Percentiles rank a stretch among this genome's conserved stretches.
These are phyloP conservation scores for Corynascus novoguineensis DNA, from an alignment of 495 filamentous ascomycete species.

Conservation along the genomic window DNA sequence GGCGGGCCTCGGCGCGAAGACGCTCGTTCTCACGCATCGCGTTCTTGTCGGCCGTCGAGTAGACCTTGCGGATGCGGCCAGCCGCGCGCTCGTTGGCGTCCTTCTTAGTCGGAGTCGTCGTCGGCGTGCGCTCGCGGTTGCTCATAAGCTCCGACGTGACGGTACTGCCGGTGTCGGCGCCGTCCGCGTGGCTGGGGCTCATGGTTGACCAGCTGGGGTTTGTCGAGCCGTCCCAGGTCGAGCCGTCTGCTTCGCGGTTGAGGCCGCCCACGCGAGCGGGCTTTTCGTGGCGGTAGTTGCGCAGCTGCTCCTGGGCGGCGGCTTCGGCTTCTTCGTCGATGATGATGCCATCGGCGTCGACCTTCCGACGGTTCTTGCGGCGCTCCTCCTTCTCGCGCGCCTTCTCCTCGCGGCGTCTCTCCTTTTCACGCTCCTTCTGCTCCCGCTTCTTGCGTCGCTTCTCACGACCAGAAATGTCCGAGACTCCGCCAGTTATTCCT, in stretches of 20 bases:
- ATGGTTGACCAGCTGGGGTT: constrained; percentile 45
- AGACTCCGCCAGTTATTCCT: constrained; percentile 44
- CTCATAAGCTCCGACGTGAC: constrained; percentile 50
- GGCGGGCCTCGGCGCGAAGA: constrained; percentile 44
- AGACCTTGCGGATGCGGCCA: constrained; percentile 51
- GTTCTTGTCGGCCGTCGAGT: constrained; percentile 46
- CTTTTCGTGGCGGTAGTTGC: constrained; percentile 77
- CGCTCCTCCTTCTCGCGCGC: constrained; percentile 41
- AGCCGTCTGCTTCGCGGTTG: constrained; percentile 71
- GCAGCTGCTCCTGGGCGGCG: constrained; percentile 55
- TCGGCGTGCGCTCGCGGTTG: constrained; percentile 48
- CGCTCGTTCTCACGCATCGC: constrained; percentile 40
- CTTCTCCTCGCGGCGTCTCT: constrained; percentile 42
- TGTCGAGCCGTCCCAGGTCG: constrained; percentile 59
- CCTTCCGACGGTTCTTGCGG: constrained; percentile 34
- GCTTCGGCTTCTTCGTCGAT: constrained; percentile 58
- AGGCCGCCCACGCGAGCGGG: constrained; percentile 78
- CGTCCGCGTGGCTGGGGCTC: constrained; percentile 16
- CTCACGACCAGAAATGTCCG: constrained; percentile 43
- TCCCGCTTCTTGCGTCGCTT: constrained; percentile 45
- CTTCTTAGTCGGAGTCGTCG: constrained; percentile 47
- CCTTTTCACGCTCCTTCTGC: constrained; percentile 44
- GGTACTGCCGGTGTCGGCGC: constrained; percentile 47
- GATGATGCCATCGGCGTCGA: constrained; percentile 39
- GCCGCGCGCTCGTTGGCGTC: constrained; percentile 23